phyloP scores from a whole-genome alignment of 2,329 filamentous ascomycete species.

The Parasarocladium wereldwijsianum region DNA sequence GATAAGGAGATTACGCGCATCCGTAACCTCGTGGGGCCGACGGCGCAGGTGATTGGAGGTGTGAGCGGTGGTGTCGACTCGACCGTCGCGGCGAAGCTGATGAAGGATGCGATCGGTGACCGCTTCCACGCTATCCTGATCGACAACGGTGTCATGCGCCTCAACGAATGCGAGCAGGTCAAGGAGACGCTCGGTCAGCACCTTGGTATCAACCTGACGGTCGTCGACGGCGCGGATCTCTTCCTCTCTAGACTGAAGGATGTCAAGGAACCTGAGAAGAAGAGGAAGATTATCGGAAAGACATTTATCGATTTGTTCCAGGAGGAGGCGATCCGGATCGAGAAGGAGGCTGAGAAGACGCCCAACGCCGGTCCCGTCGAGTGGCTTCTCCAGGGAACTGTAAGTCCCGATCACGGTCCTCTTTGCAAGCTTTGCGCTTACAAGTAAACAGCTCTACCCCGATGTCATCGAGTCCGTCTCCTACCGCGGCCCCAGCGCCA shows the following conservation, averaged over 20 bases:
- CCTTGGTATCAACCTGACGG: constrained; percentile 79
- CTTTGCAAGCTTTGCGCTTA: background rate
- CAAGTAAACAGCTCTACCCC: constrained; percentile 1
- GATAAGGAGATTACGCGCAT: constrained; percentile 72
- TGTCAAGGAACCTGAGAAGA: constrained; percentile 66
- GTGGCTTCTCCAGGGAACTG: constrained; percentile 77
- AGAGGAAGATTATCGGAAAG: constrained; percentile 80
- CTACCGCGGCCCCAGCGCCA: constrained; percentile 29
- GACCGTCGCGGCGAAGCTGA: constrained; percentile 74
- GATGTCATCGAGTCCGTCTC: constrained; percentile 33
- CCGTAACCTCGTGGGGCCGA: constrained; percentile 64
- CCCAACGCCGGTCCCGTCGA: constrained; percentile 59
- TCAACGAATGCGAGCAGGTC: constrained; percentile 73
- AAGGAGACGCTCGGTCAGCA: constrained; percentile 65
- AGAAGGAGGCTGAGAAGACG: constrained; percentile 53
- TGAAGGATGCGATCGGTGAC: constrained; percentile 73
- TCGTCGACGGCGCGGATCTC: constrained; percentile 62
- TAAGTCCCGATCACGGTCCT: constrained; percentile 56
- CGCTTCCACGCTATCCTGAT: constrained; percentile 61
- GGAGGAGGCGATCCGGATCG: constrained; percentile 54
- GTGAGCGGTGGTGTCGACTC: constrained; percentile 69
- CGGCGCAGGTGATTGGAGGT: constrained; percentile 58
- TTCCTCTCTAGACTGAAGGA: constrained; percentile 70
- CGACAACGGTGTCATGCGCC: constrained; percentile 73
- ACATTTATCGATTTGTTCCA: constrained; percentile 60